phyloP scores from a whole-genome alignment of 176 grass and related monocot genomes.

The Lolium rigidum region DNA sequence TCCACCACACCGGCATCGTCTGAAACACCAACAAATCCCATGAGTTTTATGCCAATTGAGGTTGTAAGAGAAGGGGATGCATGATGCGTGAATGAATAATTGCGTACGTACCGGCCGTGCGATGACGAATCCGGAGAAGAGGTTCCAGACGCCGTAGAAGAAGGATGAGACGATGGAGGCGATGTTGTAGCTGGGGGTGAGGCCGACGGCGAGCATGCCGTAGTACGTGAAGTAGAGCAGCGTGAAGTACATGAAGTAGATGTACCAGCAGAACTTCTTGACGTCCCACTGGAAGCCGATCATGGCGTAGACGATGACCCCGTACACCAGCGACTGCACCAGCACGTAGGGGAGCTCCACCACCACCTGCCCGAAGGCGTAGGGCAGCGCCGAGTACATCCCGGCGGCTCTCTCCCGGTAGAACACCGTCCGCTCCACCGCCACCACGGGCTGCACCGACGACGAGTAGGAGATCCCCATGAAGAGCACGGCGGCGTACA shows the following conservation, averaged over 20 bases:
- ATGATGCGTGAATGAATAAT: background rate
- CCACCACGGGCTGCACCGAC: slow-evolving; percentile 61
- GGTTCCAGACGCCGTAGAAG: slow-evolving; percentile 68
- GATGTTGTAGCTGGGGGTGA: slow-evolving; percentile 62
- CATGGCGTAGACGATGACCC: slow-evolving; percentile 58
- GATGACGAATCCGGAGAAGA: slow-evolving; percentile 71
- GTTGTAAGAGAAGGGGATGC: background rate
- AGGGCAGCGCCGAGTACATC: slow-evolving; percentile 68
- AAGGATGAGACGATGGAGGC: slow-evolving; percentile 59
- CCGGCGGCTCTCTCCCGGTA: slow-evolving; percentile 60
- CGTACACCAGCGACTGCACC: slow-evolving; percentile 55
- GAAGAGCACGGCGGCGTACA: slow-evolving; percentile 73
- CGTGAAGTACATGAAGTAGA: slow-evolving; percentile 77
- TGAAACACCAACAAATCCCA: slow-evolving; percentile 17
- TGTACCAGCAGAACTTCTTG: slow-evolving; percentile 67
- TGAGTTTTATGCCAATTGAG: too few relatives aligned
- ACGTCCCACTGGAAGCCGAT: slow-evolving; percentile 59
- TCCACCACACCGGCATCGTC: slow-evolving; percentile 65
- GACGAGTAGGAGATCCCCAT: slow-evolving; percentile 59
- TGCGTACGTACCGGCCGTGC: slow-evolving; percentile 44
- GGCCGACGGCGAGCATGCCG: slow-evolving; percentile 59
- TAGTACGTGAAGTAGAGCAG: slow-evolving; percentile 70
- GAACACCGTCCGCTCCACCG: slow-evolving; percentile 57
- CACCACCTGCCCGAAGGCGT: slow-evolving; percentile 62
- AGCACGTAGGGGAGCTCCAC: slow-evolving; percentile 62